Base-by-base conservation (phyloP, 257 asterid species). In the Fraxinus anomala region DNA sequence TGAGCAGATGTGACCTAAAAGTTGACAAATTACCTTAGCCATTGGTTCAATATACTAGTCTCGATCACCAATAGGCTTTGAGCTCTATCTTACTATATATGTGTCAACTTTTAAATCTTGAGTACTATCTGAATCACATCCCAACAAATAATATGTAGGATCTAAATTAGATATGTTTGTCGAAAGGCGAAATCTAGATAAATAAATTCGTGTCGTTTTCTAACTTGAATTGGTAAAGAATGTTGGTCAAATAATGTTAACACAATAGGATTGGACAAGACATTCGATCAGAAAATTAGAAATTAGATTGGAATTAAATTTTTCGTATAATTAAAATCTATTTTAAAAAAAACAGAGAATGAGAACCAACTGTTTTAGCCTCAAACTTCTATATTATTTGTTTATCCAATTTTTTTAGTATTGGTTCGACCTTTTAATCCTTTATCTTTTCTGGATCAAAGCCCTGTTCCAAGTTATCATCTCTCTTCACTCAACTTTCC, bases 1-100 rank as follows among this genome's bases (percentile, higher is more conserved):
- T 26, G 40, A 54, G 69, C 61, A 70, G 95, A 89, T 75, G 81
- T 87, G 95, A 91, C 89, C 81, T 85, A 71, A 82, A 82, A 77
- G 93, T 90, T 89, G 92, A 89, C 89, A 76, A 87, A 24, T 24
- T 63, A 84, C 83, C 78, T 34, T 54, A 23, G 54, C 89, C 94
- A 73, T 80, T 82, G 78, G 78, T 83, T 72, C 70, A 40, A 42
- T 37, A 73, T 67, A 74, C n/a, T 80, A 30, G 10, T 30, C 65
- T 31, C 31, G 31, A 28, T 14, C 42, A 3, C 8, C 69, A 8
- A n/a, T 47, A 73, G 79, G 82, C 81, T 73, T 77, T 74, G 16
- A 24, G 23, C 37, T 56, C 82, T 73, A 74, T 83, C 78, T n/a
- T n/a, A 1, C 11, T 19, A 5, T n/a, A 49, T 17, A 19, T n/a